phyloP scores from a whole-genome alignment of 768 basidiomycete genomes.

The Xanthoconium purpureum region DNA sequence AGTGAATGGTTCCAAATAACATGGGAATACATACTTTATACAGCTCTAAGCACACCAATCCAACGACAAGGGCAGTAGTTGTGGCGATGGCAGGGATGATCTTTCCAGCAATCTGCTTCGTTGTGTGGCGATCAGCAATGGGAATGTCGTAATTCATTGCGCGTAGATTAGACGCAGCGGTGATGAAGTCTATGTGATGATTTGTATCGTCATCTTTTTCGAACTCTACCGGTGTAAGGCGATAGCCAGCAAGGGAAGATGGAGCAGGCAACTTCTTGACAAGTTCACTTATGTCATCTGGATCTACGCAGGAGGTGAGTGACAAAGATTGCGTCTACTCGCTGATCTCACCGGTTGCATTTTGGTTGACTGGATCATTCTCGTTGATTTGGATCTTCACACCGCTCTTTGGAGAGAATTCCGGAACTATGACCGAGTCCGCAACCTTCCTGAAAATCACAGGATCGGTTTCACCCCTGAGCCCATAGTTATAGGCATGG shows the following conservation, averaged over 20 bases:
- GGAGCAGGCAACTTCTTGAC: constrained; percentile 78
- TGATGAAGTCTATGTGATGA: constrained; percentile 98
- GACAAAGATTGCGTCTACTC: neutral
- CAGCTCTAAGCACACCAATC: constrained; percentile 91
- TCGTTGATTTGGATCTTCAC: constrained; percentile 94
- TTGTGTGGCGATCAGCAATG: constrained; percentile 83
- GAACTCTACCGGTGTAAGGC: constrained; percentile 92
- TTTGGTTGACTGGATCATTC: constrained; percentile 77
- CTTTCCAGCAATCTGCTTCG: constrained; percentile 98
- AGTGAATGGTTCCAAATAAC: neutral
- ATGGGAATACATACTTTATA: constrained; percentile 67
- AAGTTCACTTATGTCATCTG: constrained; percentile 53
- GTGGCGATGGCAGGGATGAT: constrained; percentile 99
- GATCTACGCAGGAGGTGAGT: constrained; percentile 32
- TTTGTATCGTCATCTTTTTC: constrained; percentile 99
- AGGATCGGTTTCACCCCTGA: constrained; percentile 84
- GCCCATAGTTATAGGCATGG: constrained; percentile 96
- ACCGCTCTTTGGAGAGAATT: constrained; percentile 90
- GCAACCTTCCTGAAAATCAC: constrained; percentile 79
- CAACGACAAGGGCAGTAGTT: constrained; percentile 93
- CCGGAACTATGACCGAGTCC: constrained; percentile 80
- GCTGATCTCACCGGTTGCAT: constrained; percentile 23
- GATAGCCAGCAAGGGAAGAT: constrained; percentile 92
- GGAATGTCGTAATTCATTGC: constrained; percentile 93
- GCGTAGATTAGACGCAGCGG: constrained; percentile 93